Base-by-base conservation (phyloP, 768 basidiomycete species). In the Boletus subcaerulescens region DNA sequence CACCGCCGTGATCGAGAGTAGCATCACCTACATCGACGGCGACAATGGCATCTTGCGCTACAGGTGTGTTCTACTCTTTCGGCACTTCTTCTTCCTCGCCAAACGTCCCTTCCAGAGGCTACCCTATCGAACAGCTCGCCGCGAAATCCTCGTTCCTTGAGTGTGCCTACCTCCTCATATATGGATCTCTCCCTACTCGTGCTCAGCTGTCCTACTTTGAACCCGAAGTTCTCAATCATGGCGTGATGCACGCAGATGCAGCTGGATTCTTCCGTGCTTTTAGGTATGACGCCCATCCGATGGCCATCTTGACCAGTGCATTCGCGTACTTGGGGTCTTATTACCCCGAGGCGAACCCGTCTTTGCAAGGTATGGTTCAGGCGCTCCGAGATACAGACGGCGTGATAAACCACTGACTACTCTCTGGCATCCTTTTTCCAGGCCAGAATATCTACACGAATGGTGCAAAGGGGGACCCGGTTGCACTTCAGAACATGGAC, bases 101-200 rank as follows among this genome's bases (percentile, higher is more conserved):
- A 15, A 29, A 1, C 13, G 3, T 39, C 38, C 61, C 15, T 51
- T 47, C 39, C 64, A 89, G 92, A 73, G 93, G 93, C 20, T 94
- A 93, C 67, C 93, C 93, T 15, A 95, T 96, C 60, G 93, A 96
- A 65, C 89, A 94, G 65, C 84, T 96, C 32, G 92, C 93, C 0
- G 74, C 83, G 29, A 80, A 84, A 52, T 92, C 89, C 0, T 83
- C 80, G 2, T 92, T 92, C 73, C 80, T 93, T 44, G 93, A 96
- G 69, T 80, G 58, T 73, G 84, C 91, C 8, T 94, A 95, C 70
- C 83, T 96, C 22, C 84, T 96, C 65, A 86, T 96, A 35, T 96
- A 95, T 60, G 93, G 93, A 13, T 77, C 84, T 9, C 80, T 96
- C 14, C 93, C 93, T 0, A 80, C 80, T 18, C 73, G 71, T 42